phyloP scores from a whole-genome alignment of 1,284 basidiomycete genomes.

The Heliocybe sulcata region DNA sequence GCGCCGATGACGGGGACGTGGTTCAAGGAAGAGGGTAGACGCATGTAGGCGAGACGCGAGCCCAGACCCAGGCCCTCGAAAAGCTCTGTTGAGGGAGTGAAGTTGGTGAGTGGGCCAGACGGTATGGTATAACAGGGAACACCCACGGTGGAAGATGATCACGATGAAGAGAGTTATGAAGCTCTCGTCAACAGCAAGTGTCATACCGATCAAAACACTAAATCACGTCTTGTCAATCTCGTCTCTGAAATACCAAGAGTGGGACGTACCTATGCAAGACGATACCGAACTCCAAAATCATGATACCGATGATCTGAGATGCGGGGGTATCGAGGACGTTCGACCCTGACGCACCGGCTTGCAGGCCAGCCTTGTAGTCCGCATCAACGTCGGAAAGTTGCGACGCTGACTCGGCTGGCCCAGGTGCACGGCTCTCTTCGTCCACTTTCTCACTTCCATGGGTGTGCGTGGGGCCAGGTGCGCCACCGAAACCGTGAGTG shows the following conservation, averaged over 20 bases:
- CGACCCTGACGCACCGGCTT: slow-evolving; percentile 3
- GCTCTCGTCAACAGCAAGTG: slow-evolving; percentile 77
- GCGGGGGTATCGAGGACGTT: slow-evolving; percentile 31
- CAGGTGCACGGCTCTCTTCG: neutral
- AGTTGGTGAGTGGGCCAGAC: neutral
- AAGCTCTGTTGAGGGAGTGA: slow-evolving; percentile 52
- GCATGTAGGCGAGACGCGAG: slow-evolving; percentile 72
- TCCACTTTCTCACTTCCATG: neutral
- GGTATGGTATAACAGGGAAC: neutral
- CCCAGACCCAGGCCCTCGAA: slow-evolving; percentile 92
- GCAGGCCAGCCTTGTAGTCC: neutral
- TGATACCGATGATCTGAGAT: slow-evolving; percentile 82
- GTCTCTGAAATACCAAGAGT: neutral
- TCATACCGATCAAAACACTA: slow-evolving; percentile 86
- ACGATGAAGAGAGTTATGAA: slow-evolving; percentile 62
- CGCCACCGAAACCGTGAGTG: neutral
- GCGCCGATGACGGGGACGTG: slow-evolving; percentile 65
- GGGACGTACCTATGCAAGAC: slow-evolving; percentile 64
- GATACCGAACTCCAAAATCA: slow-evolving; percentile 90
- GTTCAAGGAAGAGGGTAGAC: slow-evolving; percentile 49
- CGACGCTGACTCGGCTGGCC: neutral
- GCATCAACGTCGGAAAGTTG: slow-evolving; percentile 7
- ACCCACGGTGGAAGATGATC: slow-evolving; percentile 5
- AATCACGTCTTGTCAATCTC: neutral
- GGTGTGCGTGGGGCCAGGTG: neutral